Base-by-base conservation (phyloP, 257 asterid genomes). In the Dorcoceras hygrometricum region DNA sequence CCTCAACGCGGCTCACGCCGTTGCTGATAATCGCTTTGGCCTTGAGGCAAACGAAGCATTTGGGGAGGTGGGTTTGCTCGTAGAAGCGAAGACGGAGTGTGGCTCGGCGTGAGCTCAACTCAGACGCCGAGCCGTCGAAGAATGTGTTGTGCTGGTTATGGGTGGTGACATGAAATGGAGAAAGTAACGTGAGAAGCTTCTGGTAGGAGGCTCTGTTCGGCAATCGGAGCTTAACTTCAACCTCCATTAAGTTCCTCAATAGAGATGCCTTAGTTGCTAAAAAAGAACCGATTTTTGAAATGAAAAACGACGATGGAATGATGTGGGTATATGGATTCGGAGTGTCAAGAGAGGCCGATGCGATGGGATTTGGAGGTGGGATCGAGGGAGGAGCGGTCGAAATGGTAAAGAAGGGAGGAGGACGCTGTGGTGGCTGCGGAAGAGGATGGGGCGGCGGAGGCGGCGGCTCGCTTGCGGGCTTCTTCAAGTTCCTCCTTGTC, bases 401-500 rank as follows among this genome's bases (percentile, higher is more conserved):
- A 84, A 77, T 89, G 95, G 57, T 82, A 90, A 65, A 92, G 91
- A 71, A 92, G 89, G 32, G 96, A 77, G 72, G 95, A 77, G 63
- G 89, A 70, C 5, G 86, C 71, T 67, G 76, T 5, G 61, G 75
- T 11, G 20, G 76, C 6, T 22, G 80, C 3, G 65, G 71, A 0
- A 32, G 78, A 1, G 69, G 88, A 6, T 10, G 84, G 8, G 66
- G 78, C 66, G 74, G 84, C 77, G 79, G 88, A 81, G 70, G 78
- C 68, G 75, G 84, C 79, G 80, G 88, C 82, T 67, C 83, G 89
- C 63, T 70, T 74, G 77, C 94, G 91, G 57, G 90, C 83, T 80
- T 89, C 98, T 73, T 89, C 95, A 79, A 87, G 90, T 84, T 92
- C 98, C 71, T 84, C 85, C 76, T 77, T 87, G 69, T 92, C 98